Evolutionary conservation across 495 filamentous ascomycete species (phyloP), one percentile per base, ranked within the genome.

Genomic region (Aspergillus campestris): DNA sequence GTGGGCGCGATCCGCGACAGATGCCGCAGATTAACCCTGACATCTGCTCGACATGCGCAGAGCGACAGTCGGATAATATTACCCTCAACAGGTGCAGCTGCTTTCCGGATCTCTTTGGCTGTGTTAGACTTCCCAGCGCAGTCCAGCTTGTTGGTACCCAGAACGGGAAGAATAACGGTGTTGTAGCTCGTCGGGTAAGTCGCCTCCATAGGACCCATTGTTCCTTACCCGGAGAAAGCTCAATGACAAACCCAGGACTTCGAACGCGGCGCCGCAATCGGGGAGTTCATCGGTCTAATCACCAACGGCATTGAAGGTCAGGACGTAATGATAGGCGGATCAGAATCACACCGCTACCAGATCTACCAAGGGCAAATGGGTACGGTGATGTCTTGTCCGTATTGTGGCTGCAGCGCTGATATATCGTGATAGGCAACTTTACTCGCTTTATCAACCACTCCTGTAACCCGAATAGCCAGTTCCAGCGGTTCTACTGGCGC

Each of bases 391-490:
- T n/a, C n/a, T n/a, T n/a, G n/a, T n/a, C n/a, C n/a, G n/a, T n/a
- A n/a, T n/a, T n/a, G n/a, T n/a, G n/a, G n/a, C n/a, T n/a, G n/a
- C n/a, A n/a, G n/a, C n/a, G n/a, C n/a, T n/a, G n/a, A n/a, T n/a
- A n/a, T n/a, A n/a, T n/a, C n/a, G n/a, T n/a, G n/a, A n/a, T n/a
- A n/a, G 67, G 69, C 8, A 71, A 72, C 48, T 66, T 67, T 43
- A 72, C 67, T 9, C 57, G 67, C 6, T 71, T 72, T 38, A 57
- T 69, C 39, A 69, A 68, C 38, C 67, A 71, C 42, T 63, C 55
- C n/a, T 69, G 64, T 44, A 45, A 54, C 7, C 62, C 64, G 11
- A 71, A 66, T 31, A 53, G 52, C 30, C 62, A 68, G 50, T 69
- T 69, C 43, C 53, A 69, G 37, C 52, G 55, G n/a, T 69, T 72